Percentiles rank a stretch among this genome's conserved stretches.
Evolutionary conservation across 768 basidiomycete genomes (phyloP).

Genomic region (Russula griseocarnosa): DNA sequence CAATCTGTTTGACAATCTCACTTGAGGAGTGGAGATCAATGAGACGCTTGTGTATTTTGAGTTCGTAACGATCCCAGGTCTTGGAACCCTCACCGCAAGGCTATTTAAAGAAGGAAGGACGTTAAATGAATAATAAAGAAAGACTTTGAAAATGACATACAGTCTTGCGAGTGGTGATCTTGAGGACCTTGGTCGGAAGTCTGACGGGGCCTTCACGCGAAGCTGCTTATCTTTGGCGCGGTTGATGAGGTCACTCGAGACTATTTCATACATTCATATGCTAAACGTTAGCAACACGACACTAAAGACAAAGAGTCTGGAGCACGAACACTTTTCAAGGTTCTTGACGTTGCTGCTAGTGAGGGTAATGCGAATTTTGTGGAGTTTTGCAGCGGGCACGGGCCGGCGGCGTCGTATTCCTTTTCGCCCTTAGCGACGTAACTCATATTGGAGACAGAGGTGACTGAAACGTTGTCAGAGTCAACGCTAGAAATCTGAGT

Average conservation of each 20-base stretch:
- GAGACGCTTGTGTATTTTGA: constrained; percentile 99
- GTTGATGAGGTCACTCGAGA: constrained; percentile 91
- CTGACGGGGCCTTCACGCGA: constrained; percentile 97
- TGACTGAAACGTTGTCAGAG: too few relatives aligned
- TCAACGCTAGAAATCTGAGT: background rate
- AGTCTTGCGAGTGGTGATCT: constrained; percentile 99
- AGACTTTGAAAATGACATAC: constrained; percentile 44
- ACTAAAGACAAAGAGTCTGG: too few relatives aligned
- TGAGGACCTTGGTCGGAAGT: constrained; percentile 97
- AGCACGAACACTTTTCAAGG: too few relatives aligned
- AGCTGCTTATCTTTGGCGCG: constrained; percentile 99
- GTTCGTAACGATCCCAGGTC: constrained; percentile 99
- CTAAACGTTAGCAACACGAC: too few relatives aligned
- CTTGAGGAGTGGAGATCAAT: constrained; percentile 98
- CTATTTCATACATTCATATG: too few relatives aligned
- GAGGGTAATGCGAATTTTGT: too few relatives aligned
- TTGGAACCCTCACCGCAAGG: constrained; percentile 99
- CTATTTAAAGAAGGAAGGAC: constrained; percentile 38
- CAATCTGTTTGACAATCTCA: constrained; percentile 99
- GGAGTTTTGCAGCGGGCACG: too few relatives aligned
- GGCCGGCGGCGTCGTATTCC: too few relatives aligned
- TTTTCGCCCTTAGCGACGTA: too few relatives aligned
- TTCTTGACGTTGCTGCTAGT: too few relatives aligned
- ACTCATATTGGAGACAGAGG: too few relatives aligned
- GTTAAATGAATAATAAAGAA: background rate